A percentile compares a stretch with the other conserved stretches of the same genome.
Evolutionary conservation across 1,139 yeast genomes (phyloP).

Genomic region (Groenewaldozyma auringiensis): DNA sequence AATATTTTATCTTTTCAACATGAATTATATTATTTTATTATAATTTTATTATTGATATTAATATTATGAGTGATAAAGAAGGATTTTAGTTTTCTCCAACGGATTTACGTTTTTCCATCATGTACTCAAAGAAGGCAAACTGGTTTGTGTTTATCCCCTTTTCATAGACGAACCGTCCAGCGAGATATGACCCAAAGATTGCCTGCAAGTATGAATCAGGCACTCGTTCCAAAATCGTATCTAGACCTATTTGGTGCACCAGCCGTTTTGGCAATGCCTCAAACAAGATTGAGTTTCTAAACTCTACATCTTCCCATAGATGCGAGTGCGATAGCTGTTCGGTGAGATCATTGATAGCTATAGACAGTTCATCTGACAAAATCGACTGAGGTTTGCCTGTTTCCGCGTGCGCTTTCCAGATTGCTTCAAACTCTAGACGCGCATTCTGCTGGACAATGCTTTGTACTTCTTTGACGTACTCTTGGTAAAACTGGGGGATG

Average conservation of each 20-base stretch:
- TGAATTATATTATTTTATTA: too few species aligned
- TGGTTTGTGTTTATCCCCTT: constrained; percentile 79
- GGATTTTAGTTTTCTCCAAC: too few species aligned
- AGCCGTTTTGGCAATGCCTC: constrained; percentile 76
- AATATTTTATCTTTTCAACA: too few species aligned
- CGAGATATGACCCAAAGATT: constrained; percentile 81
- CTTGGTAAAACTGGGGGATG: constrained; percentile 66
- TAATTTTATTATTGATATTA: too few species aligned
- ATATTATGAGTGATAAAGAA: too few species aligned
- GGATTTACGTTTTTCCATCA: constrained; percentile 32
- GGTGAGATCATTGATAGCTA: constrained; percentile 78
- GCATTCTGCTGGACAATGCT: constrained; percentile 70
- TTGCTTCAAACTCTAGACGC: constrained; percentile 70
- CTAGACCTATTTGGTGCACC: constrained; percentile 67
- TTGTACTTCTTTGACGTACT: constrained; percentile 81
- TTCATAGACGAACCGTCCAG: constrained; percentile 82
- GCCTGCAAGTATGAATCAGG: constrained; percentile 87
- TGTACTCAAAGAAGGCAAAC: constrained; percentile 72
- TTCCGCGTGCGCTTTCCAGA: constrained; percentile 68
- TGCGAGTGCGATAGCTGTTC: constrained; percentile 81
- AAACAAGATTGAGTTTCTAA: constrained; percentile 66
- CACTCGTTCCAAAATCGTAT: constrained; percentile 61
- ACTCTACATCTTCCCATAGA: constrained; percentile 75
- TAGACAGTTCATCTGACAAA: constrained; percentile 77
- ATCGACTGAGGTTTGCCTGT: constrained; percentile 70